Conservation (phyloP, 2,329 filamentous ascomycete genomes). For the Colletotrichum sp. region DNA sequence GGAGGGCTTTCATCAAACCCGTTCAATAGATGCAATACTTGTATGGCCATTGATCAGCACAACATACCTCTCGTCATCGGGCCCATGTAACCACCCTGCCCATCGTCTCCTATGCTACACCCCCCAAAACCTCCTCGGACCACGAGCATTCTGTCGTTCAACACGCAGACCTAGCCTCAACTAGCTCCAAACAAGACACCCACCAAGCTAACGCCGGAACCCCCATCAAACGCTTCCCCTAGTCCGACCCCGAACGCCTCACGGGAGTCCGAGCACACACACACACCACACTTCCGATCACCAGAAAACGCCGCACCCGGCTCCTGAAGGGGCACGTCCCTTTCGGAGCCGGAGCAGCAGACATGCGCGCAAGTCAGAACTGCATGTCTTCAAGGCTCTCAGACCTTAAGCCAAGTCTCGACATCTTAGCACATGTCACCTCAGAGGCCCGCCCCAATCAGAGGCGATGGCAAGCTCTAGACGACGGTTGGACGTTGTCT, state of each 20-base stretch:
- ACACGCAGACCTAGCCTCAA: background rate
- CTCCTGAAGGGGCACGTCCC: background rate
- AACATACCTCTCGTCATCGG: background rate
- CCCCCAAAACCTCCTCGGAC: background rate
- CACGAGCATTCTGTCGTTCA: background rate
- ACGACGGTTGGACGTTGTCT: background rate
- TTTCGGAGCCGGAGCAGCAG: background rate
- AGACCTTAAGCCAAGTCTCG: background rate
- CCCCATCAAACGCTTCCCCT: background rate
- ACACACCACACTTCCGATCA: background rate
- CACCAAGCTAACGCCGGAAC: background rate
- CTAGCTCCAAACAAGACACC: background rate
- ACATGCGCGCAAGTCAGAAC: background rate
- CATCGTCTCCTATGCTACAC: background rate
- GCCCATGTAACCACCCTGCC: background rate
- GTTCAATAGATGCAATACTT: rapidly evolving
- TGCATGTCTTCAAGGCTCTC: background rate
- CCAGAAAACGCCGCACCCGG: background rate
- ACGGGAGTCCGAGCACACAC: background rate
- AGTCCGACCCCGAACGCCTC: background rate
- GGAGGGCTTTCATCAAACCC: rapidly evolving
- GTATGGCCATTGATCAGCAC: background rate
- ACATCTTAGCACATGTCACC: background rate
- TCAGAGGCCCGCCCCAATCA: background rate
- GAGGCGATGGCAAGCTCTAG: background rate